These are phyloP conservation scores for Pyrus communis DNA, from an alignment of 306 rosid genomes.

Conservation along the genomic window DNA sequence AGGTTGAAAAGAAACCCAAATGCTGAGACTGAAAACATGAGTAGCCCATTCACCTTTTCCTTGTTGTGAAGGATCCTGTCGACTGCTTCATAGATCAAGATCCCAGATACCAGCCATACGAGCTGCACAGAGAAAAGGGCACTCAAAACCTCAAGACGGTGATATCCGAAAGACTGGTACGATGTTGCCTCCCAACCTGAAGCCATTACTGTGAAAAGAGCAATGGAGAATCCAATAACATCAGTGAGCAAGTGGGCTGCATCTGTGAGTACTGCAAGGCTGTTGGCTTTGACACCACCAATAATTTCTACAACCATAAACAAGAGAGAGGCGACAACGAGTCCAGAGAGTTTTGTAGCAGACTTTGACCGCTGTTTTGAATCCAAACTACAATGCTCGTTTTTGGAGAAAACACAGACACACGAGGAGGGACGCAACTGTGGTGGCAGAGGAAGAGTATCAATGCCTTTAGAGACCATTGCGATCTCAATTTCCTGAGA, in stretches of 20 bases:
- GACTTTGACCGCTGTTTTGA: conserved; percentile 51
- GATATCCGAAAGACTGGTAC: conserved; percentile 66
- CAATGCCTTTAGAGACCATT: conserved; percentile 19
- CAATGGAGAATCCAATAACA: conserved; percentile 64
- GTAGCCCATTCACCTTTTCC: conserved; percentile 53
- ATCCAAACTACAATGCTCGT: conserved; percentile 33
- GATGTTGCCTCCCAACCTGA: conserved; percentile 85
- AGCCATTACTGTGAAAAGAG: conserved; percentile 82
- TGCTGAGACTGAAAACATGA: conserved; percentile 80
- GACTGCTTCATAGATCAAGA: conserved; percentile 68
- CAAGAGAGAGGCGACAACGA: conserved; percentile 48
- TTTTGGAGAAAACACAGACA: conserved; percentile 51
- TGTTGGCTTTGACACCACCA: conserved; percentile 84
- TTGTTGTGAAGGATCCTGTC: conserved; percentile 37
- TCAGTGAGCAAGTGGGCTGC: conserved; percentile 92
- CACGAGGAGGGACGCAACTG: conserved; percentile 23
- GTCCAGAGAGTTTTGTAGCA: conserved; percentile 53
- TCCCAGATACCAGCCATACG: conserved; percentile 78
- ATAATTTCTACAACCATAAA: conserved; percentile 64
- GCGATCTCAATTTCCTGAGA: conserved; percentile 41
- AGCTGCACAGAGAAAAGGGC: conserved; percentile 84
- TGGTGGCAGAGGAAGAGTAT: conserved; percentile 18
- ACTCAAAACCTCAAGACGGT: conserved; percentile 81
- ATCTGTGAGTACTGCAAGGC: conserved; percentile 76
- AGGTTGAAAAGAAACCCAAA: conserved; percentile 70